These are phyloP conservation scores for Neodidymelliopsis sp. DNA, from an alignment of 2,329 filamentous ascomycete genomes.

Conservation along the genomic window DNA sequence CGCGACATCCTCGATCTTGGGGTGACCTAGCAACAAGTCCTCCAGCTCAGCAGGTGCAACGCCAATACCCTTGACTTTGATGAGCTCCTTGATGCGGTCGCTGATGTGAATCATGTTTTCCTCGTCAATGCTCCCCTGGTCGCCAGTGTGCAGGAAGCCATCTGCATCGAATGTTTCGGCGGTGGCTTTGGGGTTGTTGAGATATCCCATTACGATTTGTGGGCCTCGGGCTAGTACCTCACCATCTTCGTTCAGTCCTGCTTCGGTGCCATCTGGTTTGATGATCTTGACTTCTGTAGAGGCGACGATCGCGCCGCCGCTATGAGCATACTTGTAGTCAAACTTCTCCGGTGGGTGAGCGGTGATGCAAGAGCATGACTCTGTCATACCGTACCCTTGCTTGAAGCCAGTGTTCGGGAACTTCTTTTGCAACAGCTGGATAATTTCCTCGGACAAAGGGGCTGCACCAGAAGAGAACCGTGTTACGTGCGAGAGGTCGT, in stretches of 20 bases:
- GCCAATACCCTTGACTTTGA: constrained; percentile 71
- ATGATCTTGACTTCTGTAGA: constrained; percentile 68
- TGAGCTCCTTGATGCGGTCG: constrained; percentile 72
- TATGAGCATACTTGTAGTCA: constrained; percentile 64
- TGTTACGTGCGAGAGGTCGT: constrained; percentile 63
- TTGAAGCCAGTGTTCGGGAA: constrained; percentile 69
- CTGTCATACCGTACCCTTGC: constrained; percentile 74
- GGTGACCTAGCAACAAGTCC: constrained; percentile 66
- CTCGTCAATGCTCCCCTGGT: constrained; percentile 63
- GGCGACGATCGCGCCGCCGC: constrained; percentile 64
- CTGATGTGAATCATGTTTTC: constrained; percentile 65
- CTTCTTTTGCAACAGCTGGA: constrained; percentile 61
- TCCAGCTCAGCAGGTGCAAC: constrained; percentile 71
- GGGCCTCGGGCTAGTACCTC: constrained; percentile 59
- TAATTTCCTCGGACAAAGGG: constrained; percentile 64
- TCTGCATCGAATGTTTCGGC: constrained; percentile 56
- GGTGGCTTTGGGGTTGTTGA: constrained; percentile 55
- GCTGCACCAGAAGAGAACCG: constrained; percentile 69
- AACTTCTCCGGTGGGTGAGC: constrained; percentile 65
- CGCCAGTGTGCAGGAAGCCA: constrained; percentile 65
- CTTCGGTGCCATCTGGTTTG: constrained; percentile 63
- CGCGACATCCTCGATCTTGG: constrained; percentile 64
- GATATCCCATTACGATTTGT: constrained; percentile 60
- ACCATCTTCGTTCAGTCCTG: constrained; percentile 60
- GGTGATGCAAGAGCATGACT: constrained; percentile 69